Evolutionary conservation across 441 rosid genomes (phyloP), one percentile per base, ranked within the genome.

Genomic region (Kokia cookei): DNA sequence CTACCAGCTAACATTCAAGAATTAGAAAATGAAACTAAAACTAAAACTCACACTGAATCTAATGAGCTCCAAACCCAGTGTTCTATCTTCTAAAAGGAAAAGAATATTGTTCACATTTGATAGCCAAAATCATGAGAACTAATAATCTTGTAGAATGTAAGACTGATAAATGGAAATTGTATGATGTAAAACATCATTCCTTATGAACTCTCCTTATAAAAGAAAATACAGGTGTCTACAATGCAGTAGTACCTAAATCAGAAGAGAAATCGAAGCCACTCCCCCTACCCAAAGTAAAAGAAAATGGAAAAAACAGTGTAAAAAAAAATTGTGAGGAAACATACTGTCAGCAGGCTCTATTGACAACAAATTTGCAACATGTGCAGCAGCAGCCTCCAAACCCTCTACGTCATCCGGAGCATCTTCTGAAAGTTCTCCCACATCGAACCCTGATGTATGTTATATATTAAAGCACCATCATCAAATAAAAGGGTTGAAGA

Each of bases 341-440:
- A 75, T 88, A 91, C 99, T 88, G 80, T 87, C 95, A 76, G 93
- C 87, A 54, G 99, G 98, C 84, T 93, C 98, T 8, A 92, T 88
- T 10, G 98, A 88, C 81, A 93, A 81, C 78, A 95, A 79, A 80
- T 88, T 93, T 71, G 93, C 92, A 72, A 91, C 90, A 84, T 95
- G 96, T 45, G 90, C 85, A 51, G 97, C 97, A 22, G 98, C 85
- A 77, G 97, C 91, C 88, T 95, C 96, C 83, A 95, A 74, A 50
- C 98, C 97, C 77, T 89, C 94, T 68, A 82, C 35, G 79, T 95
- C 99, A 86, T 93, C 96, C 59, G 89, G 86, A 76, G 86, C 91
- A 79, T 91, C 85, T 76, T 91, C 98, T 55, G 89, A 89, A 64
- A 95, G 83, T 73, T 93, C 96, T 73, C 84, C 91, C 69, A 92